A percentile compares a stretch with the other conserved stretches of the same genome.
phyloP scores from a whole-genome alignment of 164 flowering plant species.

The Amborella trichopoda region DNA sequence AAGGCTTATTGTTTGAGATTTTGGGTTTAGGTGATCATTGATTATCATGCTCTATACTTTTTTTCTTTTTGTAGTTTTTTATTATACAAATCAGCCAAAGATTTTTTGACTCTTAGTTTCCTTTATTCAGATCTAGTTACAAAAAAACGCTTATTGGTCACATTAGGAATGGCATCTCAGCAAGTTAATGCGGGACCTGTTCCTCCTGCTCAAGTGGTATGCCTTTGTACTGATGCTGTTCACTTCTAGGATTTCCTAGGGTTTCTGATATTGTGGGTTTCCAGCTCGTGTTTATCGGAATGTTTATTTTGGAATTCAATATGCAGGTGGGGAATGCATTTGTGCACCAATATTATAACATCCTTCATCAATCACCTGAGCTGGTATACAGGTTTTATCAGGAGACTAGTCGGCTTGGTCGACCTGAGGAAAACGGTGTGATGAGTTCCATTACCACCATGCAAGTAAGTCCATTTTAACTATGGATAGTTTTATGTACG shows the following conservation, averaged over 20 bases:
- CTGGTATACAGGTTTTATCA: slow-evolving; percentile 56
- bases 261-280: neutral
- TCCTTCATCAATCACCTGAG: slow-evolving; percentile 65
- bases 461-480: slow-evolving; percentile 28
- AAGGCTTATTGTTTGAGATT: too few species aligned
- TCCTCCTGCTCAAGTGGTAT: slow-evolving; percentile 46
- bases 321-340: slow-evolving; percentile 56
- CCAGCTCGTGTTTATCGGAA: neutral
- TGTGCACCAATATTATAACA: slow-evolving; percentile 75
- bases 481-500: neutral
- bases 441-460: slow-evolving; percentile 57
- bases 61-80: too few species aligned
- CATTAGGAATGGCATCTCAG: slow-evolving; percentile 35
- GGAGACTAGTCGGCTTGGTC: slow-evolving; percentile 52
- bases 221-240: neutral
- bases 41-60: too few species aligned
- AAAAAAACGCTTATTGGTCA: too few species aligned
- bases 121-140: too few species aligned
- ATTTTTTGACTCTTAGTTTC: too few species aligned
- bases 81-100: too few species aligned
- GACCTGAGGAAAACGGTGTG: slow-evolving; percentile 48
- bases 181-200: slow-evolving; percentile 18
- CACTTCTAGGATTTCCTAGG: neutral
- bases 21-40: too few species aligned
- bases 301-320: neutral